Percentiles rank a stretch among this genome's conserved stretches.
These are phyloP conservation scores for Serendipita sp. DNA, from an alignment of 768 basidiomycete genomes.

Conservation along the genomic window DNA sequence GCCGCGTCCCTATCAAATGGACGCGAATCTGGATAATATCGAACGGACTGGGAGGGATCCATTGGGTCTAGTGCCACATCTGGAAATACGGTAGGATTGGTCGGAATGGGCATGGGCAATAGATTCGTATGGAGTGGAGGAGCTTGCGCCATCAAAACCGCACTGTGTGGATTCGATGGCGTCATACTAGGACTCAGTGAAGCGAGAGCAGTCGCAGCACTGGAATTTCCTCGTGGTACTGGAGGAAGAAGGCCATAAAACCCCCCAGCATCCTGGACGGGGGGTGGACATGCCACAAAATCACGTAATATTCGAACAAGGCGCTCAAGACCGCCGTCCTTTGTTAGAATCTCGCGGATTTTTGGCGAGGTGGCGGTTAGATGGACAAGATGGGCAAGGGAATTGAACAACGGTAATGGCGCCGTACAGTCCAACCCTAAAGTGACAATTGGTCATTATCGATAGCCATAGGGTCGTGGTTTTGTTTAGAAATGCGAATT, in stretches of 20 bases:
- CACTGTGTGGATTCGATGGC: constrained; percentile 39
- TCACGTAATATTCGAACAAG: constrained; percentile 84
- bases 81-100: neutral
- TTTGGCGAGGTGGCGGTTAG: constrained; percentile 94
- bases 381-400: constrained; percentile 87
- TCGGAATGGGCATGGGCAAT: neutral
- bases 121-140: neutral
- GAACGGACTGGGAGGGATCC: neutral
- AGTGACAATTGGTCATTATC: neutral
- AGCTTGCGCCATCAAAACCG: constrained; percentile 32
- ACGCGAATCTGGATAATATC: neutral
- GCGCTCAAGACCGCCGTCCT: constrained; percentile 93
- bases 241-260: constrained; percentile 68
- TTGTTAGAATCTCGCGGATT: constrained; percentile 95
- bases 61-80: neutral
- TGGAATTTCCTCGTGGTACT: constrained; percentile 5
- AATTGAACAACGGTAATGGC: constrained; percentile 68
- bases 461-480: neutral
- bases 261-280: constrained; percentile 57
- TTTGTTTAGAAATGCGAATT: neutral
- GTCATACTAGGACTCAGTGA: constrained; percentile 12
- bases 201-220: constrained; percentile 18
- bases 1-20: constrained; percentile 68
- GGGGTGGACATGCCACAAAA: constrained; percentile 69
- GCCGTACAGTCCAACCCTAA: constrained; percentile 39